A percentile compares a stretch with the other conserved stretches of the same genome.
These are phyloP conservation scores for Codiaeum variegatum DNA, from an alignment of 441 rosid genomes.

Conservation along the genomic window DNA sequence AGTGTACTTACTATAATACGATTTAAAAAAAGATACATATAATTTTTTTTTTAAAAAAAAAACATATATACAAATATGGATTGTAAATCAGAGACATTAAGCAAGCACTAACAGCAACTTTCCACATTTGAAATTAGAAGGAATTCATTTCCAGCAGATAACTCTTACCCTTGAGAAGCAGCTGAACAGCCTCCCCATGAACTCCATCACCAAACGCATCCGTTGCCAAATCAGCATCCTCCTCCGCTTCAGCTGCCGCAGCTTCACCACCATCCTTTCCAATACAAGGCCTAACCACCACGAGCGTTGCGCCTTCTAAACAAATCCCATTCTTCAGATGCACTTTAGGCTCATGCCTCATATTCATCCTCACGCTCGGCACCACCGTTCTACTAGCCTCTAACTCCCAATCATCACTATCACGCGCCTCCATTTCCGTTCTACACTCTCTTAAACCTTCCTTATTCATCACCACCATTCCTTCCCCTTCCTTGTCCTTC, in stretches of 20 bases:
- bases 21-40: background rate
- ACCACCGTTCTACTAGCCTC: constrained; percentile 44
- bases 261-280: constrained; percentile 21
- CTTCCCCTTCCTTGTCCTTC: constrained; percentile 53
- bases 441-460: constrained; percentile 41
- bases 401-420: constrained; percentile 29
- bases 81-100: background rate
- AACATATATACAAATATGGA: background rate
- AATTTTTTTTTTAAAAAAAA: too few species aligned
- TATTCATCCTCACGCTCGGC: constrained; percentile 55
- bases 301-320: constrained; percentile 49
- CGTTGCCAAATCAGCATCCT: constrained; percentile 35
- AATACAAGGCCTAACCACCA: constrained; percentile 42
- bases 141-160: constrained; percentile 55
- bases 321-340: constrained; percentile 31
- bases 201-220: constrained; percentile 37
- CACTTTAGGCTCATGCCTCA: constrained; percentile 45
- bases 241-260: constrained; percentile 25
- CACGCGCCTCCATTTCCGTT: constrained; percentile 23
- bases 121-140: constrained; percentile 23
- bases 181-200: constrained; percentile 31
- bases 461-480: constrained; percentile 48
- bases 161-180: constrained; percentile 37
- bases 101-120: background rate
- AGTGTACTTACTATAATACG: too few species aligned